Percentiles rank a stretch among this genome's conserved stretches.
Evolutionary conservation across 2,329 filamentous ascomycete species (phyloP).

Genomic region (Nemania bipapillata): DNA sequence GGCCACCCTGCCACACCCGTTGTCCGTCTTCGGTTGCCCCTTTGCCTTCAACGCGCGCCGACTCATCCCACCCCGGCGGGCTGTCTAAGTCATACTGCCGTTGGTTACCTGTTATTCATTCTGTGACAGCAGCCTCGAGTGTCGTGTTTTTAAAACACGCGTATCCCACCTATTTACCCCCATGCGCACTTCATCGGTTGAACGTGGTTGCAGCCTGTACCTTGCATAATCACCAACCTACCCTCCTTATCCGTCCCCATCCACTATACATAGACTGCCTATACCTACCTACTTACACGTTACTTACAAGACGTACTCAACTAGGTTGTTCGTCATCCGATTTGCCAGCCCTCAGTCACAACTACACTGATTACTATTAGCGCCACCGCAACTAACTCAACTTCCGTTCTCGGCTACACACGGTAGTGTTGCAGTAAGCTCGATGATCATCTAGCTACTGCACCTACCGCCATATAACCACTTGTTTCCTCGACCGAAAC

Average conservation of each 20-base stretch:
- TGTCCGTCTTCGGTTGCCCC: constrained; percentile 45
- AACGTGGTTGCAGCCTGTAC: constrained; percentile 50
- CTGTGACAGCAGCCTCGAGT: constrained; percentile 38
- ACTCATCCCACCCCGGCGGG: constrained; percentile 38
- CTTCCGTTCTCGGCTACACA: constrained; percentile 37
- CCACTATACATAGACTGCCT: background rate
- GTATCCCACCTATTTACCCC: constrained; percentile 38
- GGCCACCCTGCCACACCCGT: constrained; percentile 43
- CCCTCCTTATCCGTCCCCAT: constrained; percentile 16
- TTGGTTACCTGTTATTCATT: constrained; percentile 42
- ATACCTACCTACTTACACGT: background rate
- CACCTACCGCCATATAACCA: constrained; percentile 50
- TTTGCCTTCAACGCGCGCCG: constrained; percentile 41
- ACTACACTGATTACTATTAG: constrained; percentile 4
- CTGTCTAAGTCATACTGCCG: constrained; percentile 34
- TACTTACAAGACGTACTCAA: constrained; percentile 13
- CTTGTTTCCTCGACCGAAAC: constrained; percentile 50
- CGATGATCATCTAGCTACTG: constrained; percentile 51
- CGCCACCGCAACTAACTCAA: background rate
- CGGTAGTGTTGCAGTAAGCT: constrained; percentile 48
- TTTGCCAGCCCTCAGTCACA: constrained; percentile 24
- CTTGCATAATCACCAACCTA: constrained; percentile 50
- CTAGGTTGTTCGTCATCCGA: constrained; percentile 10
- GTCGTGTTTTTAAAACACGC: constrained; percentile 44
- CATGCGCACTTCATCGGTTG: constrained; percentile 42